Percentiles rank a stretch among this genome's conserved stretches.
Conservation (phyloP, 2,329 filamentous ascomycete species). For the Akanthomyces muscarius region DNA sequence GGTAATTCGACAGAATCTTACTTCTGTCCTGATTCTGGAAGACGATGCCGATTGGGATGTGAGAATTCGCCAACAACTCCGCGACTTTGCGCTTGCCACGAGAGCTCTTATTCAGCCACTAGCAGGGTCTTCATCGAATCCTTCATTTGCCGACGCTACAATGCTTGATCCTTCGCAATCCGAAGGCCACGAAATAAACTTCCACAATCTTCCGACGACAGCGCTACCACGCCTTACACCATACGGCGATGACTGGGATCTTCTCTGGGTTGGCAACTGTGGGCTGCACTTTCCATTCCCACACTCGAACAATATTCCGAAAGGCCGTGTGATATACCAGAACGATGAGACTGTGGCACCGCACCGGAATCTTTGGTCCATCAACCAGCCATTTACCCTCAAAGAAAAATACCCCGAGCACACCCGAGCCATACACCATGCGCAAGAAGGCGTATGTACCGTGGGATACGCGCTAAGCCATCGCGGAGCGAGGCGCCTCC, state of each 20-base stretch:
- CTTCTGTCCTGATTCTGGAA: constrained; percentile 50
- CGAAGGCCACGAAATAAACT: constrained; percentile 20
- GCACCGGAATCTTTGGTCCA: constrained; percentile 30
- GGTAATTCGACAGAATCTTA: constrained; percentile 42
- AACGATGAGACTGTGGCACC: constrained; percentile 35
- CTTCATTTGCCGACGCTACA: constrained; percentile 25
- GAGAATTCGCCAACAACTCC: constrained; percentile 45
- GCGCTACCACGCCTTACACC: constrained; percentile 31
- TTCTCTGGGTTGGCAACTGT: constrained; percentile 50
- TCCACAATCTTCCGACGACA: constrained; percentile 21
- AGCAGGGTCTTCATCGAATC: background rate
- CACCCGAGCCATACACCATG: constrained; percentile 42
- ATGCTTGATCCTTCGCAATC: constrained; percentile 20
- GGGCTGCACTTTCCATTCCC: constrained; percentile 32
- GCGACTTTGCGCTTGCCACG: constrained; percentile 35
- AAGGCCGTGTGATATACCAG: constrained; percentile 28
- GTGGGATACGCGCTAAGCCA: constrained; percentile 44
- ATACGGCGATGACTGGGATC: constrained; percentile 48
- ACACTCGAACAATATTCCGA: constrained; percentile 22
- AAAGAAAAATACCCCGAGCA: constrained; percentile 34
- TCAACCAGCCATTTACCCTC: constrained; percentile 34
- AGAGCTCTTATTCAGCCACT: constrained; percentile 33
- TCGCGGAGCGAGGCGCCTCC: constrained; percentile 38
- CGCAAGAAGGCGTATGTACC: constrained; percentile 37
- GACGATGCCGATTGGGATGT: constrained; percentile 58